These are phyloP conservation scores for Senna siamea DNA, from an alignment of 306 rosid genomes.

Conservation along the genomic window DNA sequence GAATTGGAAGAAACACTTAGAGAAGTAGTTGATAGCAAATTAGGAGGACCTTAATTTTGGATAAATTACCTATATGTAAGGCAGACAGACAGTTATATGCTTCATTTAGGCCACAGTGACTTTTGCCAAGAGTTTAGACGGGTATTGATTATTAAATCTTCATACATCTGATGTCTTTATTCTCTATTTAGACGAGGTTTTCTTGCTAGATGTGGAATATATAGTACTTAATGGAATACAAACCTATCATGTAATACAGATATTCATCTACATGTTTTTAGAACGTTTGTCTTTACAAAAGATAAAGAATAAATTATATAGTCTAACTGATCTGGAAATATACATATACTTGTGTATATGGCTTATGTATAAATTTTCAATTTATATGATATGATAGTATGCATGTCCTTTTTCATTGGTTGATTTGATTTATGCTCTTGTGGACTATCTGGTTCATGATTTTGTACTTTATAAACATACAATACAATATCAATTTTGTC, in stretches of 20 bases:
- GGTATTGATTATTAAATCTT: background rate
- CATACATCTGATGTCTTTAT: background rate
- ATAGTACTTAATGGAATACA: background rate
- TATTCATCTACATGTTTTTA: background rate
- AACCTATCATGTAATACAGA: background rate
- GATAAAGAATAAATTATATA: slow-evolving; percentile 5
- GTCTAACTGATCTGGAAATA: background rate
- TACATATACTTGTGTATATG: background rate
- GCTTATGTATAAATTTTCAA: background rate
- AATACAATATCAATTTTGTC: background rate
- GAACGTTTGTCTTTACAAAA: background rate
- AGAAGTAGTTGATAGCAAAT: background rate
- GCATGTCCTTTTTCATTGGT: background rate
- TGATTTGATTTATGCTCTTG: slow-evolving; percentile 15
- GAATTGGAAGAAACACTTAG: background rate
- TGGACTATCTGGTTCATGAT: background rate
- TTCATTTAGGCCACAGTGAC: background rate
- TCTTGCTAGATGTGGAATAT: background rate
- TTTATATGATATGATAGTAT: slow-evolving; percentile 7
- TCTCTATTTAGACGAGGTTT: background rate
- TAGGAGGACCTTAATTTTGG: background rate
- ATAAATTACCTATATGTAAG: background rate
- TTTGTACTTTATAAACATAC: background rate
- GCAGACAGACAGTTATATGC: background rate
- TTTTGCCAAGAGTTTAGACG: background rate